Base-by-base conservation (phyloP, 2,329 filamentous ascomycete species). In the Sarocladium oryzae region DNA sequence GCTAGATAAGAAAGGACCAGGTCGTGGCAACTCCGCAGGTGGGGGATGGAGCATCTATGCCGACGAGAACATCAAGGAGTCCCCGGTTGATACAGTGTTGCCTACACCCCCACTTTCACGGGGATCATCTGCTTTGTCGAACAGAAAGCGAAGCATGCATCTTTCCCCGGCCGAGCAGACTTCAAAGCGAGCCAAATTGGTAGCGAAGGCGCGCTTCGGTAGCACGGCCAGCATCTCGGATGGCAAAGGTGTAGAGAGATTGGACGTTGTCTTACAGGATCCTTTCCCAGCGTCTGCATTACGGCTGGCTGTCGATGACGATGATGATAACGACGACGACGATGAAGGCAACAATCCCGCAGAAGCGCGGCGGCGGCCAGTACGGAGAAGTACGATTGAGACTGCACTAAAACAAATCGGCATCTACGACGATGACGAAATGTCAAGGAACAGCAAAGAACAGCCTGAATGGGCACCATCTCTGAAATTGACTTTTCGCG, bases 41-140 rank as follows among this genome's bases (percentile, higher is more conserved):
- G 90, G 88, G 1, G 88, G 86, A 4, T 95, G 89, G 82, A 81
- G 82, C 58, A 77, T 90, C 20, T 95, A 95, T 62, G 79, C 85
- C 4, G 81, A 87, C 53, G 83, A 83, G 66, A 70, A 66, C 55
- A 67, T 61, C 46, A 73, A 69, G 21, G 73, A 77, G 50, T 79
- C 76, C 18, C 82, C 82, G 3, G 61, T 86, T 13, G 77, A 82
- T 55, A 68, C 70, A 1, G 60, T 74, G 4, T 60, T 79, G 23
- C 77, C 76, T 0, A 71, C 65, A 21, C 74, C 69, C 10, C 74
- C 76, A 1, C 59, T 76, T 3, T 74, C 74, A 15, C 57, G 55
- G 46, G 60, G 60, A 30, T 57, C 63, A 3, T 65, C 61, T 2
- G 56, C 60, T 53, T 60, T 64, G 60, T 54, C 60, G 15, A 56